A percentile compares a stretch with the other conserved stretches of the same genome.
Evolutionary conservation across 1,139 yeast species (phyloP).

Genomic region (Pichiaceae sp.): DNA sequence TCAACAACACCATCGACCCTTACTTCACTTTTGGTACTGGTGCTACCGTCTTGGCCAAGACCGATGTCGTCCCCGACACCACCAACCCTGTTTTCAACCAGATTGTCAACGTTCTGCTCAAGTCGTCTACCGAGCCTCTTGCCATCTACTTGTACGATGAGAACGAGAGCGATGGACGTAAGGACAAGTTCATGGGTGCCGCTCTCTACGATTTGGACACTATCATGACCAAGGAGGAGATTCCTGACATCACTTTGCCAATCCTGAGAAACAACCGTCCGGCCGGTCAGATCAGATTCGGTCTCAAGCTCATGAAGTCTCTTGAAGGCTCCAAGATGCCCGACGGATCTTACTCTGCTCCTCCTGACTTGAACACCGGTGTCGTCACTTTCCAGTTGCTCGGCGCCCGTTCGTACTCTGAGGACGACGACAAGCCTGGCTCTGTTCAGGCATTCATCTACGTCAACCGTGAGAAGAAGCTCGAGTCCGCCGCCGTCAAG

Average conservation of each 20-base stretch:
- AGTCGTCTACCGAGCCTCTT: constrained; percentile 74
- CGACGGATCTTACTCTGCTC: constrained; percentile 80
- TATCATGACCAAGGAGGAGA: constrained; percentile 47
- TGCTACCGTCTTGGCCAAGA: constrained; percentile 51
- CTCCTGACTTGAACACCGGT: constrained; percentile 93
- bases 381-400: constrained; percentile 52
- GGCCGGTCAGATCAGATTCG: constrained; percentile 66
- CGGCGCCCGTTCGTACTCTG: constrained; percentile 43
- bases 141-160: constrained; percentile 58
- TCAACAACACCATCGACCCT: constrained; percentile 84
- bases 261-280: constrained; percentile 74
- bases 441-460: constrained; percentile 67
- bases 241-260: constrained; percentile 43
- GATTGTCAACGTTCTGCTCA: constrained; percentile 59
- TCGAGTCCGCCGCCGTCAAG: constrained; percentile 51
- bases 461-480: constrained; percentile 50
- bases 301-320: constrained; percentile 71
- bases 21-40: constrained; percentile 69
- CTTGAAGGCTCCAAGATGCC: constrained; percentile 67
- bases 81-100: constrained; percentile 78
- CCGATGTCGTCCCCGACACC: constrained; percentile 60
- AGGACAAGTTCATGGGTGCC: constrained; percentile 75
- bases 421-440: constrained; percentile 29
- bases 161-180: constrained; percentile 59
- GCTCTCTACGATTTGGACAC: constrained; percentile 68